Base-by-base conservation (phyloP, 768 basidiomycete species). In the Pluteus cervinus region DNA sequence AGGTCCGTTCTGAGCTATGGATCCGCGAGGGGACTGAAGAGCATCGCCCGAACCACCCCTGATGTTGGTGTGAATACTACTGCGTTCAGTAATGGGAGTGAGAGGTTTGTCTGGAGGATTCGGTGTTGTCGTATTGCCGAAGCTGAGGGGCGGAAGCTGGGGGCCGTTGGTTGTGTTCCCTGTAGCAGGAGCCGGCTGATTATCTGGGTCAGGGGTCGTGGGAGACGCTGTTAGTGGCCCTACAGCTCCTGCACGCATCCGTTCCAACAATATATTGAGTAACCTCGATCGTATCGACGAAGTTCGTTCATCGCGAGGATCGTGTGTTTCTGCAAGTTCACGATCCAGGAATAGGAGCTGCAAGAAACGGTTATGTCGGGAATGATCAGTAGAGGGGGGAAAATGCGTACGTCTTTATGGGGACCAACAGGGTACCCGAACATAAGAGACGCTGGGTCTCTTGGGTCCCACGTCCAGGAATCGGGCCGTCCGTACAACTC, bases 361-460 rank as follows among this genome's bases (percentile, higher is more conserved):
- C 7, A 39, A 24, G 24, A 40, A 24, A 29, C 54, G 51, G 44
- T 25, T 18, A 31, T 33, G 26, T 42, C 18, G 32, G 10, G 22
- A 11, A 17, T 30, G 15, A 36, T 15, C 22, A 40, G 22, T 16
- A 39, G 11, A 25, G 21, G 25, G 29, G 15, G 39, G 22, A 40
- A 46, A 26, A 24, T 12, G 66, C 86, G 47, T 54, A 94, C 92
- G 54, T 91, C 85, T 59, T 79, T 83, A 41, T 76, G 64, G 4
- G 83, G 76, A 1, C 90, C 92, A 33, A 88, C 79, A 5, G 94
- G 93, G 56, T 97, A 96, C 1, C 81, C 90, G 58, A 93, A 98
- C 81, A 97, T 92, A 58, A 94, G 71, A 7, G 87, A 89, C 6
- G 58, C 54, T 0, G 79, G 74, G 55, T 94, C 81, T 10, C 84